Conservation (phyloP, 1,139 yeast species). For the Taphrina populina region DNA sequence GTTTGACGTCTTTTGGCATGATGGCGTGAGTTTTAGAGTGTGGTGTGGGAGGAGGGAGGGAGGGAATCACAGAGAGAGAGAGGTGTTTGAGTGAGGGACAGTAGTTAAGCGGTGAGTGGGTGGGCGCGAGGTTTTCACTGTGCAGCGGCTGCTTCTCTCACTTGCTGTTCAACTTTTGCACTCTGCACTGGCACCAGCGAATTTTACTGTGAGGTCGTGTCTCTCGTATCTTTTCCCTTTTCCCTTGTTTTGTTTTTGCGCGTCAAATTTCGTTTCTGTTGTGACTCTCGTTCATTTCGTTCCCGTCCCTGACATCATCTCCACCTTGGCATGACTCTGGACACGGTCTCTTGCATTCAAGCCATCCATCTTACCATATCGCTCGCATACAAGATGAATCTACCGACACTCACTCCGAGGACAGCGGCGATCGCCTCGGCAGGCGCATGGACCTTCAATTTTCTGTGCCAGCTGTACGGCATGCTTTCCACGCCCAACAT, state of each 20-base stretch:
- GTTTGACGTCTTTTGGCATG: conserved; percentile 26
- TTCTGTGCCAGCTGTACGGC: conserved; percentile 26
- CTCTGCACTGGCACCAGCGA: conserved; percentile 11
- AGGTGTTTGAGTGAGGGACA: too few relatives aligned
- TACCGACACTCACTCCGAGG: conserved; percentile 13
- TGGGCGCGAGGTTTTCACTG: conserved; percentile 21
- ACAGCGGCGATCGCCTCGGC: conserved; percentile 16
- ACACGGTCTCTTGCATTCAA: too few relatives aligned
- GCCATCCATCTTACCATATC: too few relatives aligned
- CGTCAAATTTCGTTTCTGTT: too few relatives aligned
- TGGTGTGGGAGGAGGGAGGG: conserved; percentile 20
- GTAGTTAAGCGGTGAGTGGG: too few relatives aligned
- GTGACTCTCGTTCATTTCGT: too few relatives aligned
- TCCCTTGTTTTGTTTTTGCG: conserved; percentile 12
- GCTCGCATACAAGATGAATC: conserved; percentile 1
- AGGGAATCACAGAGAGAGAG: too few relatives aligned
- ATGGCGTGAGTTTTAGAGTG: conserved; percentile 4
- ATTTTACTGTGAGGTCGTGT: conserved; percentile 19
- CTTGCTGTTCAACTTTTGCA: conserved; percentile 18
- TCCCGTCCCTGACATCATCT: too few relatives aligned
- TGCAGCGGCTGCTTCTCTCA: conserved; percentile 4
- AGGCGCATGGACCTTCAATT: conserved; percentile 28
- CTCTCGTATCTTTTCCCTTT: conserved; percentile 3
- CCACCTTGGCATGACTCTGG: too few relatives aligned
- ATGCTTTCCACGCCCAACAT: conserved; percentile 26